Conservation (phyloP, 306 rosid genomes). For the Vicia faba region DNA sequence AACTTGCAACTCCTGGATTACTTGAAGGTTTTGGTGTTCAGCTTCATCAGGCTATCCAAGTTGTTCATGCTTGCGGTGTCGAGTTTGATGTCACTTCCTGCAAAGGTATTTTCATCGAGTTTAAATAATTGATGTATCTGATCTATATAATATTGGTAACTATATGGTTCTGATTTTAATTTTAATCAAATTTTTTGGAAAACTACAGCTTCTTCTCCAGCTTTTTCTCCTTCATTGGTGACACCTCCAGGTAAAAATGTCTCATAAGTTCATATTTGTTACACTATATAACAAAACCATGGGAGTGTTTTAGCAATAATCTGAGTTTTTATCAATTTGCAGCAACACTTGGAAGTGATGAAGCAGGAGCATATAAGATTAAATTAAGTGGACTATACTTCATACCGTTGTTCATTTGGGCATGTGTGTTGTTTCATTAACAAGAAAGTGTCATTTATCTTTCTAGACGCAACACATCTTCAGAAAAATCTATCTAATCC, state of each 20-base stretch:
- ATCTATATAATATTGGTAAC: no score
- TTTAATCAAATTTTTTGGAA: background rate
- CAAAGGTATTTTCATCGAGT: conserved; percentile 28
- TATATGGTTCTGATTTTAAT: background rate
- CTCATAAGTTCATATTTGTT: no score
- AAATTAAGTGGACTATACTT: conserved; percentile 32
- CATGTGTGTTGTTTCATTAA: conserved; percentile 36
- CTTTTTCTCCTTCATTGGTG: conserved; percentile 13
- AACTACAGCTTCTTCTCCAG: conserved; percentile 23
- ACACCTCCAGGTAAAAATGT: conserved; percentile 32
- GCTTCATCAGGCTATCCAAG: conserved; percentile 34
- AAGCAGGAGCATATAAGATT: conserved; percentile 35
- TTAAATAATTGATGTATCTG: background rate
- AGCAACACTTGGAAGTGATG: conserved; percentile 35
- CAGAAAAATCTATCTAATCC: background rate
- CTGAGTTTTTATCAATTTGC: background rate
- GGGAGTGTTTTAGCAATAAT: background rate
- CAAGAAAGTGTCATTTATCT: background rate
- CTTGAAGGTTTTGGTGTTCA: conserved; percentile 35
- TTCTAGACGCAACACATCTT: background rate
- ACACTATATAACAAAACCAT: no score
- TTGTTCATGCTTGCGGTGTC: conserved; percentile 54
- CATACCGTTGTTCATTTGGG: conserved; percentile 35
- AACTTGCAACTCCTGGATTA: conserved; percentile 38
- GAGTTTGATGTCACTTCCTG: background rate